phyloP scores from a whole-genome alignment of 192 early-diverging fungal genomes.

The Podila epigama region DNA sequence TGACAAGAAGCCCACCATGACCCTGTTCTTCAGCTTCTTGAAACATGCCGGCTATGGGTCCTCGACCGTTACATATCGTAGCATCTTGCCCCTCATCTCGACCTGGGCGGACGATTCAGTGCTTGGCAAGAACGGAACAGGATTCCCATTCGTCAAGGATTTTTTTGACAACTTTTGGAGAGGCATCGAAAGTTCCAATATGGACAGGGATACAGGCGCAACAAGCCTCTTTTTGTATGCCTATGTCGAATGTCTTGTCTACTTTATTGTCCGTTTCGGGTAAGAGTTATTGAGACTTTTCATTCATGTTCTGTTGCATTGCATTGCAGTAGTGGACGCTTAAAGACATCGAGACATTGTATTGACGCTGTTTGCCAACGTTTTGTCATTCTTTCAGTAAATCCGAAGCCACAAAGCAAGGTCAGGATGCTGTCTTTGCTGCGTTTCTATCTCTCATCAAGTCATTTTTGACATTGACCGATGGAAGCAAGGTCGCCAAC shows the following conservation, averaged over 20 bases:
- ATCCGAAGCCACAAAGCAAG: slow-evolving; percentile 33
- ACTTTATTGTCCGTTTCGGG: slow-evolving; percentile 56
- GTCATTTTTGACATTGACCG: slow-evolving; percentile 13
- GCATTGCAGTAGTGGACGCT: no score
- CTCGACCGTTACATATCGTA: slow-evolving; percentile 72
- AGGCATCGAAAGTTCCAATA: slow-evolving; percentile 53
- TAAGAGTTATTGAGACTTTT: no score
- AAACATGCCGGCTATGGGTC: slow-evolving; percentile 70
- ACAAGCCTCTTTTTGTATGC: slow-evolving; percentile 62
- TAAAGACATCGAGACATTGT: no score
- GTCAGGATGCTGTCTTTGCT: slow-evolving; percentile 33
- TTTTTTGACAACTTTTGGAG: slow-evolving; percentile 72
- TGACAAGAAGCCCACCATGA: slow-evolving; percentile 66
- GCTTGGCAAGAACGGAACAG: slow-evolving; percentile 41
- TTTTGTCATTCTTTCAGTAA: slow-evolving; percentile 9
- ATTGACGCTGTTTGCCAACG: no score
- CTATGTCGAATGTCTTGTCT: slow-evolving; percentile 72
- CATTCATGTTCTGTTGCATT: no score
- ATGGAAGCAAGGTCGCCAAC: slow-evolving; percentile 7
- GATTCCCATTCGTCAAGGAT: slow-evolving; percentile 56
- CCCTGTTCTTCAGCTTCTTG: slow-evolving; percentile 76
- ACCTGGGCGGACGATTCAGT: slow-evolving; percentile 35
- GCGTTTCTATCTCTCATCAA: slow-evolving; percentile 15
- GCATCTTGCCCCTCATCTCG: slow-evolving; percentile 75
- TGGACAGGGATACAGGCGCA: slow-evolving; percentile 54